phyloP scores from a whole-genome alignment of 2,329 filamentous ascomycete genomes.

The Epichloe amarillans region DNA sequence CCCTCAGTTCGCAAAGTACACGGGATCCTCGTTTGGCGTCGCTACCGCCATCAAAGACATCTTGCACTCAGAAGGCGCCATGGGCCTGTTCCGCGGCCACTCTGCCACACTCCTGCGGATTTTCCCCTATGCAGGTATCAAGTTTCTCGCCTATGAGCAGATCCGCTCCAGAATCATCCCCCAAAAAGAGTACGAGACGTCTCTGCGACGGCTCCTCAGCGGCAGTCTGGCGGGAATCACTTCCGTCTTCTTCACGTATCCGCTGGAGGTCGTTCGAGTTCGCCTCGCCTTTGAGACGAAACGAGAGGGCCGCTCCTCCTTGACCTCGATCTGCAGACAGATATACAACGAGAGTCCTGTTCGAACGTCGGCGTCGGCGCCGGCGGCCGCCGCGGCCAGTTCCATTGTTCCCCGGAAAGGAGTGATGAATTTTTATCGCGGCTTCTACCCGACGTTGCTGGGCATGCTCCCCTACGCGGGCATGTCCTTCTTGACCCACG shows the following conservation, averaged over 20 bases:
- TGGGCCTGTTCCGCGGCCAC: conserved; percentile 82
- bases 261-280: conserved; percentile 83
- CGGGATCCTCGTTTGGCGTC: conserved; percentile 76
- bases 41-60: conserved; percentile 76
- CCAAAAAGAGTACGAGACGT: conserved; percentile 61
- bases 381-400: conserved; percentile 24
- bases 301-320: conserved; percentile 51
- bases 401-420: conserved; percentile 49
- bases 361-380: conserved; percentile 16
- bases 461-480: conserved; percentile 97
- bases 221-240: conserved; percentile 72
- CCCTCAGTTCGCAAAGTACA: conserved; percentile 86
- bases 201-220: conserved; percentile 58
- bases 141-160: conserved; percentile 96
- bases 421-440: conserved; percentile 84
- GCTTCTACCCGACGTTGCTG: conserved; percentile 77
- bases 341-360: conserved; percentile 69
- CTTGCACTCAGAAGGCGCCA: conserved; percentile 55
- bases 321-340: conserved; percentile 64
- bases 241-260: conserved; percentile 93
- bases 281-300: conserved; percentile 92
- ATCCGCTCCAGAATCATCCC: conserved; percentile 70
- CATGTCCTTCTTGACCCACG: conserved; percentile 89
- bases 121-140: conserved; percentile 90
- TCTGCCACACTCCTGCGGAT: conserved; percentile 88